These are phyloP conservation scores for Cystofilobasidium macerans DNA, from an alignment of 768 basidiomycete species.

Conservation along the genomic window DNA sequence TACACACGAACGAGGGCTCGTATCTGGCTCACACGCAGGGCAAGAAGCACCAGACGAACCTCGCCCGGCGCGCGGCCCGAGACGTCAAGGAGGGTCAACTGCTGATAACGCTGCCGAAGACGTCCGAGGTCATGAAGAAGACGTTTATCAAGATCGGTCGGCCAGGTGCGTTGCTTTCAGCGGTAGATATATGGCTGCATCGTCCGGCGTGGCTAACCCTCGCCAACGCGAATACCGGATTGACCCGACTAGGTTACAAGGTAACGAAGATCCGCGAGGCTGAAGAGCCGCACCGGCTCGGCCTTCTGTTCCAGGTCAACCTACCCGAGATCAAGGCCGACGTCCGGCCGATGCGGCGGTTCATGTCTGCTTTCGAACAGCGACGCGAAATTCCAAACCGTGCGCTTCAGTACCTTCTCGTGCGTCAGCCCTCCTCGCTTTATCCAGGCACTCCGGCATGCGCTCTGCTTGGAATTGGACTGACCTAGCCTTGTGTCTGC, in stretches of 20 bases:
- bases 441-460: not conserved
- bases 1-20: conserved; percentile 99
- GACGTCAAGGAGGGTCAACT: conserved; percentile 89
- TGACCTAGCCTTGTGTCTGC: conserved; percentile 1
- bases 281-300: conserved; percentile 64
- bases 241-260: conserved; percentile 45
- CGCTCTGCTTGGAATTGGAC: not conserved
- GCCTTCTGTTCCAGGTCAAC: conserved; percentile 86
- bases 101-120: conserved; percentile 60
- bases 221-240: not conserved
- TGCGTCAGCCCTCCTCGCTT: conserved; percentile 42
- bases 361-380: conserved; percentile 99
- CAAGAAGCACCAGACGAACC: conserved; percentile 98
- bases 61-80: conserved; percentile 90
- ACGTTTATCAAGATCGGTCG: conserved; percentile 94
- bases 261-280: conserved; percentile 89
- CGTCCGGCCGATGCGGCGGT: conserved; percentile 72
- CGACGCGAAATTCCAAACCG: conserved; percentile 90
- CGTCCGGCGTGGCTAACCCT: not conserved
- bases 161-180: conserved; percentile 56
- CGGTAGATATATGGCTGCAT: no score
- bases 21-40: conserved; percentile 92
- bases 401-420: conserved; percentile 93
- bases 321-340: conserved; percentile 84
- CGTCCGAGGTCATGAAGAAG: conserved; percentile 65